Conservation (phyloP, 768 basidiomycete species). For the Rhodotorula paludigena region DNA sequence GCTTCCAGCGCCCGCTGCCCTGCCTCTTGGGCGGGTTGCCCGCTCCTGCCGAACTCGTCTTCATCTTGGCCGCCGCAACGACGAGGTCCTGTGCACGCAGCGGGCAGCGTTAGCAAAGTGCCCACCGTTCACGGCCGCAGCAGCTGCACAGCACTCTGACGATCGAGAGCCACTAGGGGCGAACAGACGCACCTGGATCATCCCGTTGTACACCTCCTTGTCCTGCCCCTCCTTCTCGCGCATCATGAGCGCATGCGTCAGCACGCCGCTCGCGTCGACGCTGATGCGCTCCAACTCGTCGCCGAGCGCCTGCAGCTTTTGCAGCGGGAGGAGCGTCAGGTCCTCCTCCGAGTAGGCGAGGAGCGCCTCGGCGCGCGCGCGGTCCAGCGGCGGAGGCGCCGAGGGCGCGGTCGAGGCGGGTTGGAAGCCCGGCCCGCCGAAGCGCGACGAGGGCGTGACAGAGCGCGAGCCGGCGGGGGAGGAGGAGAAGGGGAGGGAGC, state of each 20-base stretch:
- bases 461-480: slow-evolving; percentile 8
- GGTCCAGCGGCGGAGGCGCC: slow-evolving; percentile 19
- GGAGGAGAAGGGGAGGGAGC: slow-evolving; percentile 15
- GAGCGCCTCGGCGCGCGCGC: slow-evolving; percentile 12
- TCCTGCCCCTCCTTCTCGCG: slow-evolving; percentile 38
- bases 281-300: slow-evolving; percentile 29
- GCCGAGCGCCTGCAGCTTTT: slow-evolving; percentile 4
- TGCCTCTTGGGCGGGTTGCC: slow-evolving; percentile 10
- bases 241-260: slow-evolving; percentile 36
- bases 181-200: slow-evolving; percentile 31
- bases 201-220: slow-evolving; percentile 38
- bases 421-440: not conserved
- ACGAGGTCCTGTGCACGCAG: slow-evolving; percentile 32
- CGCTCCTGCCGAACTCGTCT: slow-evolving; percentile 4
- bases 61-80: slow-evolving; percentile 34
- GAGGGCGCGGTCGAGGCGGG: not conserved
- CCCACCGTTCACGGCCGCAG: no score
- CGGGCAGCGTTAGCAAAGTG: no score
- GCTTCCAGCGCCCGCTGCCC: slow-evolving; percentile 21
- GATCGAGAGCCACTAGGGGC: no score
- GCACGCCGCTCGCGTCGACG: slow-evolving; percentile 32
- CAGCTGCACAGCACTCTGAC: no score
- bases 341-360: slow-evolving; percentile 22
- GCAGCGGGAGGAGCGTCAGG: slow-evolving; percentile 21
- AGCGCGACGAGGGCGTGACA: slow-evolving; percentile 12